Conservation (phyloP, 805 yeast species). For the Saitoella complicata region DNA sequence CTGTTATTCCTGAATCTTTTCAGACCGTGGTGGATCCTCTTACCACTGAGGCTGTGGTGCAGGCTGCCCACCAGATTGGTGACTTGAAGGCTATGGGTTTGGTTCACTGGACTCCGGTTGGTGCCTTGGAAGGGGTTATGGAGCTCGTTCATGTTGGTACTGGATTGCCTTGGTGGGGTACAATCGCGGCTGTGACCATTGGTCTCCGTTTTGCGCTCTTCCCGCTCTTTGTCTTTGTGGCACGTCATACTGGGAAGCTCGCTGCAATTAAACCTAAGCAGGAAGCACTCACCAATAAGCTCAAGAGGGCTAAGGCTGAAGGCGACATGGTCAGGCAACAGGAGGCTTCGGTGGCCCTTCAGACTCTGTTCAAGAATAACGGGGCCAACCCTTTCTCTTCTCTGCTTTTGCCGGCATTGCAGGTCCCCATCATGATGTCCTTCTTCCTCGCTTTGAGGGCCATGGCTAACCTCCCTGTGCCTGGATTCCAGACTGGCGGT, state of each 20-base stretch:
- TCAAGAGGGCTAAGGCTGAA: conserved; percentile 22
- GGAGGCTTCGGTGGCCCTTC: not conserved
- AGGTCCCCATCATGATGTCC: conserved; percentile 75
- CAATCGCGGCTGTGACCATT: conserved; percentile 63
- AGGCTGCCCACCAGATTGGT: not conserved
- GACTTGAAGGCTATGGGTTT: not conserved
- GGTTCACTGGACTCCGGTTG: not conserved
- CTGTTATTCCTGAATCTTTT: too few species aligned
- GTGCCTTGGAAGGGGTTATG: conserved; percentile 23
- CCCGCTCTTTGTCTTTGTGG: conserved; percentile 68
- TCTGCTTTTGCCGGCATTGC: conserved; percentile 22
- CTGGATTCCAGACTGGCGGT: conserved; percentile 68
- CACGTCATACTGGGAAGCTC: conserved; percentile 67
- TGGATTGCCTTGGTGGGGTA: conserved; percentile 96
- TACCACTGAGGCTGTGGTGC: too few species aligned
- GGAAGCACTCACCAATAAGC: conserved; percentile 25
- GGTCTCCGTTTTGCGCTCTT: conserved; percentile 53
- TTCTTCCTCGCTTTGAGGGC: conserved; percentile 73
- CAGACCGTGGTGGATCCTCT: too few species aligned
- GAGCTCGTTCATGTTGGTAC: conserved; percentile 70
- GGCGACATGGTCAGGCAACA: not conserved
- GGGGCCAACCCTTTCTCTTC: not conserved
- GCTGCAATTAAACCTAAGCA: conserved; percentile 63
- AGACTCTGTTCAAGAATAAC: not conserved
- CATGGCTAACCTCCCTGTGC: conserved; percentile 73